Percentiles rank a stretch among this genome's conserved stretches.
Conservation (phyloP, 176 grass and related monocot genomes). For the Aegilops speltoides region DNA sequence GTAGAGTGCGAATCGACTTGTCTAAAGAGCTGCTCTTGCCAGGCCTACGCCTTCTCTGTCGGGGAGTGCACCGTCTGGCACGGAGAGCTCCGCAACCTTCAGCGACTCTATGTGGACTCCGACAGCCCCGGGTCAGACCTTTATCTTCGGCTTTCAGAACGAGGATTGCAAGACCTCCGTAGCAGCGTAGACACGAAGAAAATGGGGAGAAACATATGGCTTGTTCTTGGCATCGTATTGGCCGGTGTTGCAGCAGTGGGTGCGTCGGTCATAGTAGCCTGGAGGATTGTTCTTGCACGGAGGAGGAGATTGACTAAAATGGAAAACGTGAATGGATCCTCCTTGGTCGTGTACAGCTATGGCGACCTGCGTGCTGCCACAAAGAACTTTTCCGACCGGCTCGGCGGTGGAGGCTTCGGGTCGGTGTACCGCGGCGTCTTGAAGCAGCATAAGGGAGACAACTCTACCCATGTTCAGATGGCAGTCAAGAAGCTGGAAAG, state of each 20-base stretch:
- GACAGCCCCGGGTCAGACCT: not conserved
- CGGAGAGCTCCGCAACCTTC: constrained; percentile 17
- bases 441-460: not conserved
- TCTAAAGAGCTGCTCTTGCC: constrained; percentile 21
- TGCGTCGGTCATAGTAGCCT: not conserved
- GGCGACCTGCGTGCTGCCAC: constrained; percentile 28
- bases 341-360: constrained; percentile 10
- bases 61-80: constrained; percentile 3
- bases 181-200: not conserved
- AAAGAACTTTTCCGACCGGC: constrained; percentile 17
- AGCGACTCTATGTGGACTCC: not conserved
- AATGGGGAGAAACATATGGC: not conserved
- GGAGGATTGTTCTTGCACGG: not conserved
- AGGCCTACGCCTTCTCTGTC: constrained; percentile 27
- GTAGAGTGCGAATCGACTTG: constrained; percentile 7
- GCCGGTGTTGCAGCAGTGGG: not conserved
- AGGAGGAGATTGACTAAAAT: not conserved
- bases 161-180: not conserved
- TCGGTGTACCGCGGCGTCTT: constrained; percentile 22
- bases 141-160: not conserved
- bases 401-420: not conserved
- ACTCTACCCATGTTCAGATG: not conserved
- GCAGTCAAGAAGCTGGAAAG: constrained; percentile 34
- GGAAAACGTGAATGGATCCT: not conserved
- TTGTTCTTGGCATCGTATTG: not conserved